Base-by-base conservation (phyloP, 2,329 filamentous ascomycete species). In the Dactylella cylindrospora region DNA sequence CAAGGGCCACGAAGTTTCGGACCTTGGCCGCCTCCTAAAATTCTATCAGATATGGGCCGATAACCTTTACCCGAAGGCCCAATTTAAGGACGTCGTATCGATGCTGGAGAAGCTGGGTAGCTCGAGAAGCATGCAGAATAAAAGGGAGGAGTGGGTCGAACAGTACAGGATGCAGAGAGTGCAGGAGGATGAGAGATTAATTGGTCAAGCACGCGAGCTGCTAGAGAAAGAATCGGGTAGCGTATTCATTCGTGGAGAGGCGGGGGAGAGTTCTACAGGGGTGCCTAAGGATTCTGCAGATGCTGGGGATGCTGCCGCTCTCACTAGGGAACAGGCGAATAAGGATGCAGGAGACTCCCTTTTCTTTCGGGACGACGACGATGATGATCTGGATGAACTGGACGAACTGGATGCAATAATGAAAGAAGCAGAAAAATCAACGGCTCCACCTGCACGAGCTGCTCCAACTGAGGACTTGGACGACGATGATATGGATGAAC, bases 41-140 rank as follows among this genome's bases (percentile, higher is more conserved):
- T 88, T 94, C 71, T 98, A 97, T 71, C 93, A 97, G 72, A 74
- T 95, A 52, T 98, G 93, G 93, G 85, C 98, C 1, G 91, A 98
- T 73, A 90, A 96, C 70, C 78, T 98, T 9, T 98, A 90, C 70
- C 93, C 93, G 9, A 90, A 94, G 70, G 93, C 91, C 3, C 91
- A 90, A 70, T 98, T 98, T 70, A 80, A 87, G 40, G 93, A 98
- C 70, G 93, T 87, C 2, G 76, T 97, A 5, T 76, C 79, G 31
- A 95, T 97, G 77, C 88, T 97, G 2, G 93, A 98, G 72, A 96
- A 95, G 74, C 78, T 89, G 0, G 93, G 93, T 1, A 93, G 96
- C 73, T 88, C 85, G 81, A 91, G 53, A 87, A 94, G 71, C 77
- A 66, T 68, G 59, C 66, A 52, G 9, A 59, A 57, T 6, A 54